Conservation (phyloP, 1,139 yeast species). For the Scheffersomyces lignicola region DNA sequence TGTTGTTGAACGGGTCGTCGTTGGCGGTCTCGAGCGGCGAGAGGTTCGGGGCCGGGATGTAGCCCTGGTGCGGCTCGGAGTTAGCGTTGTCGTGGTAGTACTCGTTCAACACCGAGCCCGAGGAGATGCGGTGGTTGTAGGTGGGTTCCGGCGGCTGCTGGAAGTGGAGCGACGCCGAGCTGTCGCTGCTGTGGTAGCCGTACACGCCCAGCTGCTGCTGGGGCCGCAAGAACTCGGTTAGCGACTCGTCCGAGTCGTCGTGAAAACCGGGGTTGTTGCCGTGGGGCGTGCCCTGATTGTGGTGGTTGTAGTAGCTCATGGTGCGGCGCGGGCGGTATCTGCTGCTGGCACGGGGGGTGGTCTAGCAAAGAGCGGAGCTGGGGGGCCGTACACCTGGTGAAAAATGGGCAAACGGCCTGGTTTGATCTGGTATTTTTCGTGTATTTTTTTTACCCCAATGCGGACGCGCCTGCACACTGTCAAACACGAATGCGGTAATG, state of each 20-base stretch:
- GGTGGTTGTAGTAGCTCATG: constrained; percentile 12
- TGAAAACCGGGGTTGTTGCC: constrained; percentile 6
- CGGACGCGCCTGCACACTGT: too few relatives aligned
- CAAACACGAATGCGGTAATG: too few relatives aligned
- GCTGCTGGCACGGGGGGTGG: too few relatives aligned
- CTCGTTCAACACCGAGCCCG: constrained; percentile 12
- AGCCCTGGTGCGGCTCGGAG: constrained; percentile 17
- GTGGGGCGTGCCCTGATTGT: constrained; percentile 5
- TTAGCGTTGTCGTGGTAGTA: constrained; percentile 27
- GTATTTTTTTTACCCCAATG: too few relatives aligned
- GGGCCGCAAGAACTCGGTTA: constrained; percentile 9
- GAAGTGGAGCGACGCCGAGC: constrained; percentile 28
- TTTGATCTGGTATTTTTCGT: too few relatives aligned
- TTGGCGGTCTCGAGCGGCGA: constrained; percentile 15
- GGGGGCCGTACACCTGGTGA: too few relatives aligned
- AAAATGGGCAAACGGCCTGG: too few relatives aligned
- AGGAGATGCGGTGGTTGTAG: constrained; percentile 14
- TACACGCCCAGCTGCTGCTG: constrained; percentile 19
- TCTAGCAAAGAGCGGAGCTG: too few relatives aligned
- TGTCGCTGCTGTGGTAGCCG: constrained; percentile 18
- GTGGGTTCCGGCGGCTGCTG: constrained; percentile 36
- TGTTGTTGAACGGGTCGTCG: constrained; percentile 17
- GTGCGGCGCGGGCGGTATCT: too few relatives aligned
- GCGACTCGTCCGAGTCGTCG: constrained; percentile 10
- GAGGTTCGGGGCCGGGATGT: constrained; percentile 17